phyloP scores from a whole-genome alignment of 768 basidiomycete species.

The Tylopilus sp. region DNA sequence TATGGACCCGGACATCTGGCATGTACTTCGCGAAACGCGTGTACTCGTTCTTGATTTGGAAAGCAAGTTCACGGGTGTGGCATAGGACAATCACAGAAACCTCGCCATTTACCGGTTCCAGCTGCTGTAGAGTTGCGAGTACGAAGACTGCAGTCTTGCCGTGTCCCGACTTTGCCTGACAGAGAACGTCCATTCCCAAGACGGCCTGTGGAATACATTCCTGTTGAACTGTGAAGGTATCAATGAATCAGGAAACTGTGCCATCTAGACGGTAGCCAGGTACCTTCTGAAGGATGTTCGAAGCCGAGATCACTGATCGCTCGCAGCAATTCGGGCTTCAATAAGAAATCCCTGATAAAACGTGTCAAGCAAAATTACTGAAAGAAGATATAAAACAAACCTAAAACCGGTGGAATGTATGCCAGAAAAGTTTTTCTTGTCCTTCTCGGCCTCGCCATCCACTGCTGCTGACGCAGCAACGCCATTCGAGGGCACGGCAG shows the following conservation, averaged over 20 bases:
- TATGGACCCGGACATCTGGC: slow-evolving; percentile 96
- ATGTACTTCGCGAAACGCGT: slow-evolving; percentile 99
- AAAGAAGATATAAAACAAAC: slow-evolving; percentile 42
- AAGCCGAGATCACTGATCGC: slow-evolving; percentile 99
- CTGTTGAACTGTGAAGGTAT: slow-evolving; percentile 76
- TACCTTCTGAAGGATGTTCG: slow-evolving; percentile 99
- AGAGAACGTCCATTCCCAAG: slow-evolving; percentile 98
- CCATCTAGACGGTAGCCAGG: not conserved
- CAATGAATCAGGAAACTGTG: not conserved
- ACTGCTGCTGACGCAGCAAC: slow-evolving; percentile 45
- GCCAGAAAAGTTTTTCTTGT: slow-evolving; percentile 98
- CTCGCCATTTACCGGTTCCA: slow-evolving; percentile 97
- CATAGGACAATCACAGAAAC: slow-evolving; percentile 97
- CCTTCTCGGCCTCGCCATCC: slow-evolving; percentile 62
- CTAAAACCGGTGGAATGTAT: slow-evolving; percentile 99
- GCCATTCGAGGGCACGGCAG: slow-evolving; percentile 44
- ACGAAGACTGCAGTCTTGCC: slow-evolving; percentile 99
- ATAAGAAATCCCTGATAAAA: slow-evolving; percentile 80
- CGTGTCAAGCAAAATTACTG: slow-evolving; percentile 1
- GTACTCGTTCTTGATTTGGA: slow-evolving; percentile 99
- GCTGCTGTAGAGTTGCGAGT: slow-evolving; percentile 93
- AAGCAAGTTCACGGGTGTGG: slow-evolving; percentile 98
- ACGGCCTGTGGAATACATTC: slow-evolving; percentile 99
- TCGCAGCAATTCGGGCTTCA: slow-evolving; percentile 95
- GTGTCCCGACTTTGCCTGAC: slow-evolving; percentile 98